These are phyloP conservation scores for Groenewaldozyma auringiensis DNA, from an alignment of 1,139 yeast genomes.

Conservation along the genomic window DNA sequence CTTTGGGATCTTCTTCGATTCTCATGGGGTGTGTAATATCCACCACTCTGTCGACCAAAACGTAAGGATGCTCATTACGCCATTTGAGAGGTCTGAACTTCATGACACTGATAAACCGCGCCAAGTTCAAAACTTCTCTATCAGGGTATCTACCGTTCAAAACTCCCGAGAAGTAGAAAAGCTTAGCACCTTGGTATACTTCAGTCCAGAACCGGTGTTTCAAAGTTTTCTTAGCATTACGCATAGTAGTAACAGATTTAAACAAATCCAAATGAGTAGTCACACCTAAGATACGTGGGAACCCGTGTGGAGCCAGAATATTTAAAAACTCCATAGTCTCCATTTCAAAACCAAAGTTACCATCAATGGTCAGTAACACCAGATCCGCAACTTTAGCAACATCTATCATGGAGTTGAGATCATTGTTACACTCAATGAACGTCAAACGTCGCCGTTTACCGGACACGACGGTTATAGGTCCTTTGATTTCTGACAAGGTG, in stretches of 20 bases:
- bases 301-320: conserved; percentile 95
- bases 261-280: conserved; percentile 94
- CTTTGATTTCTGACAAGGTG: conserved; percentile 74
- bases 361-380: conserved; percentile 83
- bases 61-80: conserved; percentile 97
- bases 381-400: conserved; percentile 93
- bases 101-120: conserved; percentile 93
- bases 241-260: conserved; percentile 78
- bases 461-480: conserved; percentile 96
- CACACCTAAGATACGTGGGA: conserved; percentile 95
- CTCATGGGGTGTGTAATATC: conserved; percentile 89
- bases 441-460: conserved; percentile 92
- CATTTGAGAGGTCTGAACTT: conserved; percentile 96
- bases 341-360: conserved; percentile 98
- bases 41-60: conserved; percentile 86
- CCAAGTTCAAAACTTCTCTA: conserved; percentile 83
- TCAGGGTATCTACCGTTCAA: conserved; percentile 97
- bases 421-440: conserved; percentile 87
- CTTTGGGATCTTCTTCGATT: conserved; percentile 69
- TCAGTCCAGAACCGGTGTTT: conserved; percentile 98
- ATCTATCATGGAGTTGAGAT: conserved; percentile 92
- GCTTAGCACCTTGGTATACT: conserved; percentile 95
- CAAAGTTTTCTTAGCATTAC: conserved; percentile 85
- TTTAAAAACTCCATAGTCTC: conserved; percentile 98
- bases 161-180: conserved; percentile 91